Conservation (phyloP, 176 grass and related monocot genomes). For the Eremochloa ophiuroides region DNA sequence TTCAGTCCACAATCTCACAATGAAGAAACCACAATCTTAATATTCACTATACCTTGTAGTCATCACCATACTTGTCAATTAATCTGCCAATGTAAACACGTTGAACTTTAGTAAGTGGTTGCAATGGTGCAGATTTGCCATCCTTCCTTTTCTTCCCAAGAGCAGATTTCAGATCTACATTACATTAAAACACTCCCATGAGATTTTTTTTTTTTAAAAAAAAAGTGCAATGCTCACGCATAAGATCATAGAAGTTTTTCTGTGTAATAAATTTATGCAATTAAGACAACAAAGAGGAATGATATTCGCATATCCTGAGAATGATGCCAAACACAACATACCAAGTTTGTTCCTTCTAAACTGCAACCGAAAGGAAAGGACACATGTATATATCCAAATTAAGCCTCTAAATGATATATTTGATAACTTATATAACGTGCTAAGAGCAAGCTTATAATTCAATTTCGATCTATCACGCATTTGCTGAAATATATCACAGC, state of each 20-base stretch:
- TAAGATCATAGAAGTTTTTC: neutral
- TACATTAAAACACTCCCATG: neutral
- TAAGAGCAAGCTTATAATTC: neutral
- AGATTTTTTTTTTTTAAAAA: too few species aligned
- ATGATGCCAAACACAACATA: neutral
- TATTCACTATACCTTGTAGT: constrained; percentile 62
- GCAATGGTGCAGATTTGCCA: constrained; percentile 65
- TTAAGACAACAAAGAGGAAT: neutral
- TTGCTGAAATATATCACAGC: neutral
- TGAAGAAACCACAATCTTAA: neutral
- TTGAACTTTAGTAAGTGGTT: constrained; percentile 72
- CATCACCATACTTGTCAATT: constrained; percentile 81
- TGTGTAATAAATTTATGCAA: neutral
- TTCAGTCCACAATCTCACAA: neutral
- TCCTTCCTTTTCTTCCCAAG: constrained; percentile 85
- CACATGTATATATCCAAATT: neutral
- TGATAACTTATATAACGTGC: neutral
- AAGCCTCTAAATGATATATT: neutral
- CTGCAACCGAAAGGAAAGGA: neutral
- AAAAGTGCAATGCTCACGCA: neutral
- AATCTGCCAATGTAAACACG: constrained; percentile 61
- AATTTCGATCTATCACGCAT: neutral
- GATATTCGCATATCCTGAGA: neutral
- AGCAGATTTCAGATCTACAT: constrained; percentile 77
- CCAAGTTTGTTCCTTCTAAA: neutral